phyloP scores from a whole-genome alignment of 352 stramenopile species.

The Phytopythium oedochilum region DNA sequence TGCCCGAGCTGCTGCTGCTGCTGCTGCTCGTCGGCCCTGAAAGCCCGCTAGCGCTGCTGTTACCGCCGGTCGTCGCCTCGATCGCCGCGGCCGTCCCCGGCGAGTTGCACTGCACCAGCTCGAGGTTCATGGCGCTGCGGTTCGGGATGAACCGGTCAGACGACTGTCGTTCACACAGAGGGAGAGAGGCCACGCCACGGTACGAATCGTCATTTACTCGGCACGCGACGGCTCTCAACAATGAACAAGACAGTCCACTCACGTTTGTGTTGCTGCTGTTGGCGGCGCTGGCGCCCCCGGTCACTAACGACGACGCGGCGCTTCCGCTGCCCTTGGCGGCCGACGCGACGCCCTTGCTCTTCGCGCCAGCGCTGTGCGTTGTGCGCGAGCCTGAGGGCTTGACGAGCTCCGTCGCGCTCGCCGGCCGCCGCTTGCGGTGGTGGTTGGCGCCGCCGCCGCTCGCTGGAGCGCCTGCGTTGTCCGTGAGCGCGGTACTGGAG shows the following conservation, averaged over 20 bases:
- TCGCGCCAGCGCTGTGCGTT: slow-evolving; percentile 1
- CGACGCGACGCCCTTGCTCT: background rate
- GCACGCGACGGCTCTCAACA: background rate
- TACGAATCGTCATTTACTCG: background rate
- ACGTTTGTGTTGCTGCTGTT: slow-evolving; percentile 5
- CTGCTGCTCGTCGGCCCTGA: background rate
- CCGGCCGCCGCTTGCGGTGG: slow-evolving; percentile 19
- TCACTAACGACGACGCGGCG: background rate
- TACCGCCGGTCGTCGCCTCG: slow-evolving; percentile 21
- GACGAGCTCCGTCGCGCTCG: slow-evolving; percentile 6
- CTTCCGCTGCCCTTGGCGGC: background rate
- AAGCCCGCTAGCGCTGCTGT: slow-evolving; percentile 10
- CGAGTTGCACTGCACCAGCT: slow-evolving; percentile 68
- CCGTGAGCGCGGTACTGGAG: background rate
- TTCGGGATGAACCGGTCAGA: slow-evolving; percentile 85
- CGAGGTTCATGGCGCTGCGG: slow-evolving; percentile 83
- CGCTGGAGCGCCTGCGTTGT: background rate
- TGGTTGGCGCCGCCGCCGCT: slow-evolving; percentile 21
- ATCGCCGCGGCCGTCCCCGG: slow-evolving; percentile 46
- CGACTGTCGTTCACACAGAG: slow-evolving; percentile 20
- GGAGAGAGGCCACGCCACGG: no score
- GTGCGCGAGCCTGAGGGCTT: background rate
- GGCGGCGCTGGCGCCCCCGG: background rate
- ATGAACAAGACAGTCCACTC: background rate
- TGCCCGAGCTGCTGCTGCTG: slow-evolving; percentile 4